Evolutionary conservation across 352 stramenopile genomes (phyloP).

Genomic region (Globisporangium iwayamae): DNA sequence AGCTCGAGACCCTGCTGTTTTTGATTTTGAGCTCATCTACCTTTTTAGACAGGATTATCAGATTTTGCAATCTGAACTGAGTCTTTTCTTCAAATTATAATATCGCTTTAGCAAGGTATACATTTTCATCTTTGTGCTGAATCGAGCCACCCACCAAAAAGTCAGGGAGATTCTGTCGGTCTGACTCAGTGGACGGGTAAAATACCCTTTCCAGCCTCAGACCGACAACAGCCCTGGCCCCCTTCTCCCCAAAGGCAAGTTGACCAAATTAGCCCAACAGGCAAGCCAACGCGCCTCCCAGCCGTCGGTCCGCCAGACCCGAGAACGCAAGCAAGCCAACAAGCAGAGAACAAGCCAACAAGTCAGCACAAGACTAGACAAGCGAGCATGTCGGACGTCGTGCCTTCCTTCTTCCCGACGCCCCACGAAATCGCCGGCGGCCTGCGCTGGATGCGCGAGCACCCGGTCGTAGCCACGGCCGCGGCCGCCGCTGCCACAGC

Average conservation of each 20-base stretch:
- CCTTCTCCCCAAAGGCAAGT: conserved; percentile 5
- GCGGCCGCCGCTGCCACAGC: conserved; percentile 62
- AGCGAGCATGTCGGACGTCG: conserved; percentile 51
- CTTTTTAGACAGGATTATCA: background rate
- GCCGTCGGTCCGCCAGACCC: background rate
- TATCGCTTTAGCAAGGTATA: background rate
- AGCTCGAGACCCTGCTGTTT: background rate
- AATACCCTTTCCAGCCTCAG: background rate
- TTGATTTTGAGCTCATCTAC: background rate
- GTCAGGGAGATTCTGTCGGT: background rate
- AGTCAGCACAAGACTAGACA: background rate
- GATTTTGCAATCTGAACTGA: background rate
- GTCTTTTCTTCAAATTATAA: accelerated
- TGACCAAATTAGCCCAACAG: conserved; percentile 7
- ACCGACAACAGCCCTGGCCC: background rate
- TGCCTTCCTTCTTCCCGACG: conserved; percentile 78
- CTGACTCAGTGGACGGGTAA: background rate
- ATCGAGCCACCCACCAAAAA: background rate
- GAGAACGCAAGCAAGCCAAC: background rate
- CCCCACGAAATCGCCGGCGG: conserved; percentile 73
- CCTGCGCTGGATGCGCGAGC: conserved; percentile 66
- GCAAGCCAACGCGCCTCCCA: background rate
- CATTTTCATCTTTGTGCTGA: background rate
- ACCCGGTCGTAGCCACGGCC: conserved; percentile 68
- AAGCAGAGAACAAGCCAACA: background rate